These are phyloP conservation scores for Ploettnerulaceae sp. DNA, from an alignment of 2,329 filamentous ascomycete species.

Conservation along the genomic window DNA sequence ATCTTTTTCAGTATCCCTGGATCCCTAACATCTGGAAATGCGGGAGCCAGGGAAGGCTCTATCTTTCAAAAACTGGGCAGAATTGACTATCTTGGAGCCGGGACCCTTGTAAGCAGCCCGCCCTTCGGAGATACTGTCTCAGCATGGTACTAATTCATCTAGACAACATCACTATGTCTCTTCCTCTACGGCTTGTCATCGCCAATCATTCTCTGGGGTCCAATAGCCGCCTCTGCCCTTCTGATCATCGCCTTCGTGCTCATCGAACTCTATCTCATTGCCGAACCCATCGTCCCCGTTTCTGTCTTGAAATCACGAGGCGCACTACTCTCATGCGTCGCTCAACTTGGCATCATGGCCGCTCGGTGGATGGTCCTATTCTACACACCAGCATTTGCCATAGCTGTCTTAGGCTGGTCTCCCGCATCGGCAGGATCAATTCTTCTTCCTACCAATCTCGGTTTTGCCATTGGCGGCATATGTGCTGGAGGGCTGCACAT, in stretches of 20 bases:
- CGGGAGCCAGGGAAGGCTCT: slow-evolving; percentile 36
- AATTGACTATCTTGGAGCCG: slow-evolving; percentile 72
- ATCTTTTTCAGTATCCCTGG: slow-evolving; percentile 63
- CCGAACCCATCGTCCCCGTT: slow-evolving; percentile 71
- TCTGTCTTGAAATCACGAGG: slow-evolving; percentile 64
- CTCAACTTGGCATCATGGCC: slow-evolving; percentile 74
- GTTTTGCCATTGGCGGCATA: slow-evolving; percentile 71
- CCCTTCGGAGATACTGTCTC: neutral
- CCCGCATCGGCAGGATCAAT: slow-evolving; percentile 69
- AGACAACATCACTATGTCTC: slow-evolving; percentile 62
- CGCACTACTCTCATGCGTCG: slow-evolving; percentile 67
- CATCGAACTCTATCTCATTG: slow-evolving; percentile 58
- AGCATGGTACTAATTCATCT: slow-evolving; percentile 18
- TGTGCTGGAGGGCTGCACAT: slow-evolving; percentile 73
- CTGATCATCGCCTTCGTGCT: slow-evolving; percentile 50
- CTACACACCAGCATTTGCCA: slow-evolving; percentile 74
- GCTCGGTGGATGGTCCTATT: slow-evolving; percentile 76
- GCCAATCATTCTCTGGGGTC: slow-evolving; percentile 52
- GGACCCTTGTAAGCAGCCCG: slow-evolving; percentile 50
- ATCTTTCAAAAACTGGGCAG: slow-evolving; percentile 51
- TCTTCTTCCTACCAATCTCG: slow-evolving; percentile 74
- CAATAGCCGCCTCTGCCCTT: slow-evolving; percentile 54
- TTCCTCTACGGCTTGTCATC: slow-evolving; percentile 68
- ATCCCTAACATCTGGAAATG: slow-evolving; percentile 33
- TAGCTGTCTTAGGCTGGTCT: slow-evolving; percentile 66